These are phyloP conservation scores for Ophiostoma piceae DNA, from an alignment of 2,329 filamentous ascomycete species.

Conservation along the genomic window DNA sequence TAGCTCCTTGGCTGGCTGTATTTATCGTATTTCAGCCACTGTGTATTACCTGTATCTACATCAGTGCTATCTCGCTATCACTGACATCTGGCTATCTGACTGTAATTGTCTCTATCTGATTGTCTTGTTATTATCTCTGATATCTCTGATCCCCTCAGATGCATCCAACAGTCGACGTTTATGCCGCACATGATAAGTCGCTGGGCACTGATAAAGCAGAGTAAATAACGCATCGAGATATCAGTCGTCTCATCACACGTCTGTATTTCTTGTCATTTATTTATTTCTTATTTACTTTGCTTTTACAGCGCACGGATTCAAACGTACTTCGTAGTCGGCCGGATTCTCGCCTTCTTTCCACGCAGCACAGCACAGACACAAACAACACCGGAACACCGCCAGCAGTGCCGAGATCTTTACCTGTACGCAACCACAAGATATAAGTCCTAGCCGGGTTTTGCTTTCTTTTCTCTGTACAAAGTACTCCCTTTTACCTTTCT, in stretches of 20 bases:
- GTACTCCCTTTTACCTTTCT: background rate
- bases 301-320: too few relatives aligned
- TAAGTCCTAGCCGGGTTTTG: background rate
- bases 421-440: background rate
- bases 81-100: too few relatives aligned
- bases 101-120: too few relatives aligned
- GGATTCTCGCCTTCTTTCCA: background rate
- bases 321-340: too few relatives aligned
- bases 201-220: background rate
- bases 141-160: background rate
- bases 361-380: background rate
- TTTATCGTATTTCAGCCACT: background rate
- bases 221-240: background rate
- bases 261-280: background rate
- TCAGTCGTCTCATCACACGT: background rate
- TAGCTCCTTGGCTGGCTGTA: conserved; percentile 12
- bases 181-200: background rate
- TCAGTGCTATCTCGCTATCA: too few relatives aligned
- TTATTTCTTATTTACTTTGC: background rate
- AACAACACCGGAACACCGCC: background rate
- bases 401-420: background rate
- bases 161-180: background rate
- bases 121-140: background rate
- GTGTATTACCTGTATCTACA: too few relatives aligned
- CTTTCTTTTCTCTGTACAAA: background rate